Conservation (phyloP, 2,329 filamentous ascomycete genomes). For the Aquanectria penicillioides region DNA sequence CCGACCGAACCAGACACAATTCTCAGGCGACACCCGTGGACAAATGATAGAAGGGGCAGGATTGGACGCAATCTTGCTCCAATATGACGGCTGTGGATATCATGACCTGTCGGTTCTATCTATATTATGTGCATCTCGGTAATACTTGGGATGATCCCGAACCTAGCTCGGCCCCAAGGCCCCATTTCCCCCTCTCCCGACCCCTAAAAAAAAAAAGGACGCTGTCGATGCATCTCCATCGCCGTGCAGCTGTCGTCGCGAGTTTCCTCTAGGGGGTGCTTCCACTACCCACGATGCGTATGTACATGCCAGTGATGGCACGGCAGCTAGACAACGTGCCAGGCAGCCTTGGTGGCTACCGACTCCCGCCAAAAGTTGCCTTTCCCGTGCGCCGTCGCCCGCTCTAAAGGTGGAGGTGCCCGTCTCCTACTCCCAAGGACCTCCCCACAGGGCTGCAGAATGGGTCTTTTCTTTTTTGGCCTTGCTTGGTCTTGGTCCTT, state of each 20-base stretch:
- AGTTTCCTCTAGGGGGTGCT: too few relatives aligned
- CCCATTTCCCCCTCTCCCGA: too few relatives aligned
- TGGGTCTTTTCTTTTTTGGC: too few relatives aligned
- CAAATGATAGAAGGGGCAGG: not conserved
- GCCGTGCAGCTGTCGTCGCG: not conserved
- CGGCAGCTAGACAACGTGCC: slow-evolving; percentile 9
- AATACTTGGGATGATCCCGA: not conserved
- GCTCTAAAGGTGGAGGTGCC: slow-evolving; percentile 8
- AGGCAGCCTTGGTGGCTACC: not conserved
- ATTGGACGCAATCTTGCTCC: not conserved
- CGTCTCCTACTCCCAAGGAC: not conserved
- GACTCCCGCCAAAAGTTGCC: not conserved
- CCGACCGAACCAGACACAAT: slow-evolving; percentile 2
- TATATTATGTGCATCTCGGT: not conserved
- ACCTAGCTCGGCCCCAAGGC: not conserved
- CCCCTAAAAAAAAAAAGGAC: too few relatives aligned
- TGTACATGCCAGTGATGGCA: too few relatives aligned
- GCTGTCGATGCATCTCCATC: not conserved
- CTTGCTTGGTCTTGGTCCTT: too few relatives aligned
- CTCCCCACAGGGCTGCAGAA: slow-evolving; percentile 24
- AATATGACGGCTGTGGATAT: not conserved
- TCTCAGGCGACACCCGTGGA: not conserved
- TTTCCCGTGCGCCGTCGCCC: not conserved
- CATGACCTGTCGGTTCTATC: not conserved
- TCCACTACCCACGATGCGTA: too few relatives aligned